Percentiles rank a stretch among this genome's conserved stretches.
Evolutionary conservation across 2,329 filamentous ascomycete genomes (phyloP).

Genomic region (Sarocladium brachiariae): DNA sequence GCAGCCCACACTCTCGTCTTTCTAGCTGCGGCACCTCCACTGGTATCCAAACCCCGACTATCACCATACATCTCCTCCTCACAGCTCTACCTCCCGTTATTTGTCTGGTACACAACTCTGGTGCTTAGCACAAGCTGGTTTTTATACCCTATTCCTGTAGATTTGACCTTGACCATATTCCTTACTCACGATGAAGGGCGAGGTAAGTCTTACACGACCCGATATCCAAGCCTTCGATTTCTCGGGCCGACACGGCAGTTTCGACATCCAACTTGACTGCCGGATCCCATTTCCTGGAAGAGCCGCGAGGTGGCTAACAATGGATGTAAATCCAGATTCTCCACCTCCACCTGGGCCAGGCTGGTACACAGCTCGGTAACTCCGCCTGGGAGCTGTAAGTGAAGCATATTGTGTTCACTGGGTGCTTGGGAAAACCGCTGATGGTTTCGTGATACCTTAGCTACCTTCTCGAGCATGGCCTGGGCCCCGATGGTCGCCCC

Average conservation of each 20-base stretch:
- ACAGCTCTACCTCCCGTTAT: constrained; percentile 20
- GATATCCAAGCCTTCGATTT: not conserved
- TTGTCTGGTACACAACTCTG: constrained; percentile 12
- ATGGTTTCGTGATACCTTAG: constrained; percentile 31
- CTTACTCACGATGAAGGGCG: constrained; percentile 48
- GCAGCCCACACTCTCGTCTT: not conserved
- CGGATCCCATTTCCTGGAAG: no score
- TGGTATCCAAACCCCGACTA: constrained; percentile 20
- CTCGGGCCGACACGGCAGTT: not conserved
- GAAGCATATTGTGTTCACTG: constrained; percentile 17
- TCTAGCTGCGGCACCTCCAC: constrained; percentile 1
- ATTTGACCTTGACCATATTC: constrained; percentile 14
- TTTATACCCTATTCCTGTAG: constrained; percentile 7
- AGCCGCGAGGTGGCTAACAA: constrained; percentile 8
- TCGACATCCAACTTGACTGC: not conserved
- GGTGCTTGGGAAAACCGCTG: not conserved
- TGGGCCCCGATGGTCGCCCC: constrained; percentile 56
- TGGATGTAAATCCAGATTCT: constrained; percentile 40
- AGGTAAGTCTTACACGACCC: constrained; percentile 33
- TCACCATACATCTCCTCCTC: constrained; percentile 23
- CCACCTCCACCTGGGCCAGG: constrained; percentile 60
- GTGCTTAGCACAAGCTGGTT: constrained; percentile 29
- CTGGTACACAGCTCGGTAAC: constrained; percentile 68
- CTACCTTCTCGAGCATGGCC: constrained; percentile 67
- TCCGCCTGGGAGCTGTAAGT: constrained; percentile 71